Evolutionary conservation across 2,329 filamentous ascomycete species (phyloP).

Genomic region (Aspergillus versicolor): DNA sequence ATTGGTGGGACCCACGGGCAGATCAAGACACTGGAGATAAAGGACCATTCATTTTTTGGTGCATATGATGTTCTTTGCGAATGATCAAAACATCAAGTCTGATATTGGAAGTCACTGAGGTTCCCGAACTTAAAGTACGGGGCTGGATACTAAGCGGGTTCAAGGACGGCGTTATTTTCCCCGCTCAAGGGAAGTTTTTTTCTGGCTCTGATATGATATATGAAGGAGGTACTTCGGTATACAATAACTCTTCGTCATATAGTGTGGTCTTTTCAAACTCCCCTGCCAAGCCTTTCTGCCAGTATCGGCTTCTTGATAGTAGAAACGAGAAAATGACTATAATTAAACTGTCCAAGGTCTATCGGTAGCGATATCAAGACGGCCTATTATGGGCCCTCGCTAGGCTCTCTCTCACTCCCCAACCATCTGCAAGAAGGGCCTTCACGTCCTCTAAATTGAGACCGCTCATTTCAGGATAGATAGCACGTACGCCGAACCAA

Average conservation of each 20-base stretch:
- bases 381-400: constrained; percentile 15
- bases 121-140: no score
- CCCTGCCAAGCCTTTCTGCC: background rate
- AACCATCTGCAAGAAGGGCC: constrained; percentile 67
- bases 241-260: background rate
- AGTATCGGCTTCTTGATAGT: background rate
- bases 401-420: constrained; percentile 62
- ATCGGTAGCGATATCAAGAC: background rate
- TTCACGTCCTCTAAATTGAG: constrained; percentile 79
- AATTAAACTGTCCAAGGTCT: background rate
- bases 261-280: no score
- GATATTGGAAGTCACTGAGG: background rate
- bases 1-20: constrained; percentile 41
- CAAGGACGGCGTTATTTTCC: no score
- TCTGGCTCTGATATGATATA: background rate
- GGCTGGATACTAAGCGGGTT: no score
- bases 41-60: constrained; percentile 9
- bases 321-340: background rate
- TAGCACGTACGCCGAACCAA: constrained; percentile 66
- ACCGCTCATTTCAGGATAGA: constrained; percentile 86
- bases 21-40: background rate
- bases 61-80: background rate
- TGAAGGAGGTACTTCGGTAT: background rate
- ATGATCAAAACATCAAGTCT: background rate
- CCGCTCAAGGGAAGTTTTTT: no score